A percentile compares a stretch with the other conserved stretches of the same genome.
Conservation (phyloP, 208 protist genomes). For the Angomonas desouzai region DNA sequence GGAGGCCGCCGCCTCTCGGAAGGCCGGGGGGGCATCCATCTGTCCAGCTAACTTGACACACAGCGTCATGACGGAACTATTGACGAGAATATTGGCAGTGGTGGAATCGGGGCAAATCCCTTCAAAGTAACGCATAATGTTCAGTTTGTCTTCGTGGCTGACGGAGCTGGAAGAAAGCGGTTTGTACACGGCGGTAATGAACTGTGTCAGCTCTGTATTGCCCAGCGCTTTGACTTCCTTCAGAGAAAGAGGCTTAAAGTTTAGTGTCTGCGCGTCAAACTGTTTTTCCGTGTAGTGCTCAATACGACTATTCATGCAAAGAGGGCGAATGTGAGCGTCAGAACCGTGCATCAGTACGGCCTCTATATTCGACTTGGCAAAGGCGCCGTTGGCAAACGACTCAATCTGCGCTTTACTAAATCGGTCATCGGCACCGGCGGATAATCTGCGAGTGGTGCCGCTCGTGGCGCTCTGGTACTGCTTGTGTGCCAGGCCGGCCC, state of each 20-base stretch:
- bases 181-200: conserved; percentile 53
- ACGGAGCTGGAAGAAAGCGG: conserved; percentile 25
- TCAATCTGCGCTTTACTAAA: conserved; percentile 10
- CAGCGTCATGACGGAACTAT: conserved; percentile 88
- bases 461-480: conserved; percentile 16
- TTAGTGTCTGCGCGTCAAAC: conserved; percentile 47
- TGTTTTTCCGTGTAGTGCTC: conserved; percentile 73
- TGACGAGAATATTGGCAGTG: conserved; percentile 85
- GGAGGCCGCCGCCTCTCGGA: conserved; percentile 58
- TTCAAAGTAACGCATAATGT: conserved; percentile 88
- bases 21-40: conserved; percentile 35
- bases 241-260: conserved; percentile 54
- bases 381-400: neutral
- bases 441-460: conserved; percentile 10
- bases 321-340: conserved; percentile 84
- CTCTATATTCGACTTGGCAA: conserved; percentile 21
- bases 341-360: conserved; percentile 59
- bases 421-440: conserved; percentile 7
- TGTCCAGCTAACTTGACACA: conserved; percentile 71
- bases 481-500: conserved; percentile 18
- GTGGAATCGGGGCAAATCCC: conserved; percentile 60
- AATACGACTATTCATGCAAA: conserved; percentile 87
- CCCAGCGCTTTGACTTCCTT: conserved; percentile 54
- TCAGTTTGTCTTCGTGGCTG: conserved; percentile 47
- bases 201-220: conserved; percentile 39